phyloP scores from a whole-genome alignment of 768 basidiomycete species.

The Panaeolus papilionaceus region DNA sequence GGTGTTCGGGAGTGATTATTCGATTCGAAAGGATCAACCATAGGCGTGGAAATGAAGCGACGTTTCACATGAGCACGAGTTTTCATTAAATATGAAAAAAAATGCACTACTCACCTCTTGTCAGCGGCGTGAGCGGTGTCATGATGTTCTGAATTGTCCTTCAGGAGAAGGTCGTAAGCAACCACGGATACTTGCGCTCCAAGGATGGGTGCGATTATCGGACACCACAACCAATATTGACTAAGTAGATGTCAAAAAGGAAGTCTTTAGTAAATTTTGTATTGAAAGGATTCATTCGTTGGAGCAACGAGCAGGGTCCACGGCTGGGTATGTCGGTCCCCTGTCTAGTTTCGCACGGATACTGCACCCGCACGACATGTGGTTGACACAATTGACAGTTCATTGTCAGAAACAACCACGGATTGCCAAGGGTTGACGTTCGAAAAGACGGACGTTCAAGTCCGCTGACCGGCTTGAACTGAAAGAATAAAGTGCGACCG shows the following conservation, averaged over 20 bases:
- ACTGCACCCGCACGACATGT: conserved; percentile 21
- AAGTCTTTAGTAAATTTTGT: conserved; percentile 6
- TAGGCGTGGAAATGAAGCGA: not conserved
- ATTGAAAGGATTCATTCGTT: not conserved
- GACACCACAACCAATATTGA: conserved; percentile 81
- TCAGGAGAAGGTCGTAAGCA: conserved; percentile 64
- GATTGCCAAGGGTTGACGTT: not conserved
- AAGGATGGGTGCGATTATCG: conserved; percentile 60
- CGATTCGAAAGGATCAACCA: conserved; percentile 4
- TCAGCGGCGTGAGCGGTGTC: not conserved
- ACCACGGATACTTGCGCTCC: conserved; percentile 60
- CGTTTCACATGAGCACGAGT: not conserved
- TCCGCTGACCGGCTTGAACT: not conserved
- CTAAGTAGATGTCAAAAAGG: conserved; percentile 31
- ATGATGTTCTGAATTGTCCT: conserved; percentile 32
- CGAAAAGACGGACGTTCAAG: not conserved
- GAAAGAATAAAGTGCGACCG: not conserved
- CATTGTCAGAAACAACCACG: not conserved
- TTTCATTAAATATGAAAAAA: not conserved
- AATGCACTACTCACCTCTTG: not conserved
- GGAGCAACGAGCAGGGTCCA: conserved; percentile 1
- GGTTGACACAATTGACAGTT: conserved; percentile 1
- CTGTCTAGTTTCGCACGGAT: not conserved
- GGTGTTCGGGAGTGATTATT: not conserved
- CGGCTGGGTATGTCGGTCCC: not conserved